A percentile compares a stretch with the other conserved stretches of the same genome.
Evolutionary conservation across 176 grass and related monocot species (phyloP).

Genomic region (Hordeum vulgare): DNA sequence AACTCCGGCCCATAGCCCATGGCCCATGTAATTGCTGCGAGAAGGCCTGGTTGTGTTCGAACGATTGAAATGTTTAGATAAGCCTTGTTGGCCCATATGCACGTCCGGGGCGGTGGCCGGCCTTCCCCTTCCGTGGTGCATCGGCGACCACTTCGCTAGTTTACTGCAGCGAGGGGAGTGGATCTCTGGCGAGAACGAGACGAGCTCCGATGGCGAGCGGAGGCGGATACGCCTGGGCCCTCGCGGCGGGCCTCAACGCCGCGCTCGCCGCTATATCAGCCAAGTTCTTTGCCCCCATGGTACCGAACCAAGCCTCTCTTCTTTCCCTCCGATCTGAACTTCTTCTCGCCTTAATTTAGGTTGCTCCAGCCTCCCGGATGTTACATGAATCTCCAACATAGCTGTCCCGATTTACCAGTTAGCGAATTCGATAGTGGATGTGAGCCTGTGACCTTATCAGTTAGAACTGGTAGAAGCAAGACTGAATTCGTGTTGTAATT

Average conservation of each 20-base stretch:
- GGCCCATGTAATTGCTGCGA: neutral
- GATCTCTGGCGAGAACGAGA: conserved; percentile 32
- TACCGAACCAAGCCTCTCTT: neutral
- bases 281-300: conserved; percentile 67
- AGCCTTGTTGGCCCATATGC: neutral
- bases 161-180: neutral
- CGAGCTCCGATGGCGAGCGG: conserved; percentile 21
- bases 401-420: neutral
- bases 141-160: neutral
- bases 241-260: conserved; percentile 68
- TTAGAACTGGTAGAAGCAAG: neutral
- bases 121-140: neutral
- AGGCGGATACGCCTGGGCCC: conserved; percentile 64
- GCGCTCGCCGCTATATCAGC: conserved; percentile 76
- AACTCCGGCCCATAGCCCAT: neutral
- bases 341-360: neutral
- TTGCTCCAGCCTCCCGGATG: neutral
- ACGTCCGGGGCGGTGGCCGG: neutral
- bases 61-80: too few species aligned
- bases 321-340: neutral
- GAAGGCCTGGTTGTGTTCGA: neutral
- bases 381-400: neutral
- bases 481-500: neutral
- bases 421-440: neutral
- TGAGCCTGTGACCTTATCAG: neutral